Base-by-base conservation (phyloP, 1,284 basidiomycete genomes). In the Tilletia setariae region DNA sequence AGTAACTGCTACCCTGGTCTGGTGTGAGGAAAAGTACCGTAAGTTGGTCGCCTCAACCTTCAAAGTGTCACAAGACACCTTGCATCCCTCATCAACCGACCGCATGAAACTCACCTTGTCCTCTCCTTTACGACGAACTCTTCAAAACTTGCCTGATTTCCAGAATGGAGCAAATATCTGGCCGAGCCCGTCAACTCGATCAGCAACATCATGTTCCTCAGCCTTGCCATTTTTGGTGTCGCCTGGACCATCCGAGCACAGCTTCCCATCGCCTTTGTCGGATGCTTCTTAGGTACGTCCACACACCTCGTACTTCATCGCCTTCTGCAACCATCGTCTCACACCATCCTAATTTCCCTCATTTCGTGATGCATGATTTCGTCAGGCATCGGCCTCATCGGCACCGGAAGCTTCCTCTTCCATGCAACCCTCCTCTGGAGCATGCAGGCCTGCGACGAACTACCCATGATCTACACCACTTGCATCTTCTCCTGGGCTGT, bases 161-260 rank as follows among this genome's bases (percentile, higher is more conserved):
- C 15, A 61, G 56, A 30, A 61, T 77, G 72, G 72, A 70, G 70
- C n/a, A 68, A 66, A 32, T 81, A 77, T 64, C 67, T 81, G 28
- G 79, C 79, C 8, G 79, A 80, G 68, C 78, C 79, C 1, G 64
- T 77, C 66, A 81, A 81, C 63, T 75, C 78, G 68, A 83, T 71
- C 82, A 76, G 85, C 28, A 86, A 86, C 67, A 63, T 84, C 30
- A 83, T 85, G 16, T 84, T 84, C 53, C 81, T 86, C 69, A 61
- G 75, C 0, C 68, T 84, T 0, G 83, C 85, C 7, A 63, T 84
- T 1, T 85, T 83, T 62, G 85, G 84, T 9, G 74, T 64, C 42
- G 65, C 30, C 19, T 67, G 69, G 6, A 67, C 71, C 9, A 65
- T 49, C 4, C 63, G 64, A 2, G 64, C 76, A 51, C 44, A 56